Percentiles rank a stretch among this genome's conserved stretches.
Evolutionary conservation across 2,329 filamentous ascomycete species (phyloP).

Genomic region (Arthrobotrys entomopaga): DNA sequence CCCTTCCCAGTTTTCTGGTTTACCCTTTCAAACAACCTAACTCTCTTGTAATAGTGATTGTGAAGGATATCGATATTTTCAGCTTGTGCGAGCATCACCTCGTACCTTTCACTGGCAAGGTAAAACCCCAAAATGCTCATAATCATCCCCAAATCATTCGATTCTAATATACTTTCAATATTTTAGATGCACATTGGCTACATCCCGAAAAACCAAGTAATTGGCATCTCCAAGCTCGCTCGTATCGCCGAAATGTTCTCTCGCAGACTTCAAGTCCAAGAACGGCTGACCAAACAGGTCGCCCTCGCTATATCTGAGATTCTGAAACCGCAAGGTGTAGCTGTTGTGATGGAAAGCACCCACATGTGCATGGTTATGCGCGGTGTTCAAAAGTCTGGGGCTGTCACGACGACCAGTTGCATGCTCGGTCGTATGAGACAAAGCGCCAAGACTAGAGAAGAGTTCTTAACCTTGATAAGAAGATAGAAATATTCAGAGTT

Average conservation of each 20-base stretch:
- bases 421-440: slow-evolving; percentile 96
- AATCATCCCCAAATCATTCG: background rate
- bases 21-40: background rate
- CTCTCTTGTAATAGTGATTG: slow-evolving; percentile 72
- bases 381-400: slow-evolving; percentile 90
- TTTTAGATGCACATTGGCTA: slow-evolving; percentile 96
- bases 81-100: slow-evolving; percentile 96
- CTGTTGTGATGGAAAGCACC: slow-evolving; percentile 95
- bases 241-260: slow-evolving; percentile 98
- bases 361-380: slow-evolving; percentile 99
- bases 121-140: slow-evolving; percentile 62
- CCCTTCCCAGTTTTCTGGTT: background rate
- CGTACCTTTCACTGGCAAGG: slow-evolving; percentile 95
- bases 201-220: slow-evolving; percentile 88
- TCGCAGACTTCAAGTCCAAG: slow-evolving; percentile 91
- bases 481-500: slow-evolving; percentile 18
- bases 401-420: slow-evolving; percentile 92
- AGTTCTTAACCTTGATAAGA: slow-evolving; percentile 82
- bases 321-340: slow-evolving; percentile 90
- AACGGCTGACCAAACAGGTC: slow-evolving; percentile 94
- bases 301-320: slow-evolving; percentile 93
- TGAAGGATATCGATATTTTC: slow-evolving; percentile 96
- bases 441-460: slow-evolving; percentile 91
- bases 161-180: background rate
- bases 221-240: slow-evolving; percentile 94